Evolutionary conservation across 192 early-diverging fungal genomes (phyloP).

Genomic region (Coemansia sp.): DNA sequence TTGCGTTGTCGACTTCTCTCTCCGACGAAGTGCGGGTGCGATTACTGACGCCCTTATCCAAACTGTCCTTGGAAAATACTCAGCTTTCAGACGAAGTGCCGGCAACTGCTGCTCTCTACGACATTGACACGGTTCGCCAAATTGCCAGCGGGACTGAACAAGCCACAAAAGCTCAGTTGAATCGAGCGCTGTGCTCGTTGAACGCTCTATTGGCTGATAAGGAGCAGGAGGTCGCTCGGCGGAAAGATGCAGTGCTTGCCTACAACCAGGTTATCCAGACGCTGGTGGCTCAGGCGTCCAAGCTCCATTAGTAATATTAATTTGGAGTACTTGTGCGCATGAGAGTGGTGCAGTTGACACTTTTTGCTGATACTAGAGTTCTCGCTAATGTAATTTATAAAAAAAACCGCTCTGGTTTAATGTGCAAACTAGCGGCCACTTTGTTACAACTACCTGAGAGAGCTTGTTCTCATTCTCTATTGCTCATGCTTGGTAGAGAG

Average conservation of each 20-base stretch:
- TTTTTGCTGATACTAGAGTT: neutral
- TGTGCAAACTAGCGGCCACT: too few relatives aligned
- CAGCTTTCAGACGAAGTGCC: neutral
- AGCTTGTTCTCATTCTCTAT: neutral
- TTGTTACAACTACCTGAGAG: neutral
- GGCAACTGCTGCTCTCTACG: neutral
- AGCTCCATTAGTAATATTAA: constrained; percentile 22
- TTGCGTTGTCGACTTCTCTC: constrained; percentile 7
- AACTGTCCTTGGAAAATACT: neutral
- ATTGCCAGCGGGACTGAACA: neutral
- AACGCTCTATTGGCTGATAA: constrained; percentile 11
- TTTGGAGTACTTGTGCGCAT: neutral
- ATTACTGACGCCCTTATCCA: constrained; percentile 15
- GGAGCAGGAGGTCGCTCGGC: constrained; percentile 22
- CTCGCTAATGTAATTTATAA: constrained; percentile 1
- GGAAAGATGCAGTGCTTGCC: constrained; percentile 25
- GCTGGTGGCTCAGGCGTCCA: constrained; percentile 38
- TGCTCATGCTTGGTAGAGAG: neutral
- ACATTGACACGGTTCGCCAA: constrained; percentile 25
- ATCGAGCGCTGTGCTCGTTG: constrained; percentile 25
- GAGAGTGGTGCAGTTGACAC: neutral
- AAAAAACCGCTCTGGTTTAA: neutral
- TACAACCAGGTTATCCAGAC: constrained; percentile 52
- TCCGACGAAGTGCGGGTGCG: neutral
- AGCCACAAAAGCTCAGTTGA: neutral